phyloP scores from a whole-genome alignment of 768 basidiomycete genomes.

The Obba rivulosa region DNA sequence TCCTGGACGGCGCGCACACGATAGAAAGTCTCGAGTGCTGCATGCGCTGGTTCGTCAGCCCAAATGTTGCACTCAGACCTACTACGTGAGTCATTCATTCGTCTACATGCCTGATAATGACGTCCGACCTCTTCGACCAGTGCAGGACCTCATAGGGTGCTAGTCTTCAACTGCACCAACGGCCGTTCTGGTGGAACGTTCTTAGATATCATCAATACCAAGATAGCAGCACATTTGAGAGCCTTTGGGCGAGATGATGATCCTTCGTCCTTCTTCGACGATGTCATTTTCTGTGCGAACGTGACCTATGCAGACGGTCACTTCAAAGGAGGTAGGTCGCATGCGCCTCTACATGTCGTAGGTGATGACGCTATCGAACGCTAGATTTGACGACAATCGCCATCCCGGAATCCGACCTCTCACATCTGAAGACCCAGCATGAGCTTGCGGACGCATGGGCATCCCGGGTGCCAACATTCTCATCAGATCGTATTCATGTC shows the following conservation, averaged over 20 bases:
- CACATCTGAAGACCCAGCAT: conserved; percentile 67
- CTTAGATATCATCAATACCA: conserved; percentile 52
- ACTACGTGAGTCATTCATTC: conserved; percentile 8
- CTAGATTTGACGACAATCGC: conserved; percentile 76
- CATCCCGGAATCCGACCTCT: conserved; percentile 55
- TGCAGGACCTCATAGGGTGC: conserved; percentile 40
- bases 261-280: conserved; percentile 58
- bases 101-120: not conserved
- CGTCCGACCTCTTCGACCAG: conserved; percentile 5
- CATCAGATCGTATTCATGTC: conserved; percentile 62
- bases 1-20: conserved; percentile 94
- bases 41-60: conserved; percentile 80
- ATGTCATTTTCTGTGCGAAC: conserved; percentile 93
- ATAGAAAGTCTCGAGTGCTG: conserved; percentile 84
- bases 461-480: conserved; percentile 54
- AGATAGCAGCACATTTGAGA: conserved; percentile 43
- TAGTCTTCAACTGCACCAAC: conserved; percentile 94
- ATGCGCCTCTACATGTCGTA: conserved; percentile 8
- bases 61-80: conserved; percentile 43
- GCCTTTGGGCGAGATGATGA: conserved; percentile 33
- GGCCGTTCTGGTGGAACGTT: conserved; percentile 80
- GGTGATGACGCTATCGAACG: not conserved
- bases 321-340: conserved; percentile 75
- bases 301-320: conserved; percentile 87
- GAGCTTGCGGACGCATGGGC: conserved; percentile 75